Evolutionary conservation across 2,329 filamentous ascomycete species (phyloP).

Genomic region (Phaeosphaeria sp.): DNA sequence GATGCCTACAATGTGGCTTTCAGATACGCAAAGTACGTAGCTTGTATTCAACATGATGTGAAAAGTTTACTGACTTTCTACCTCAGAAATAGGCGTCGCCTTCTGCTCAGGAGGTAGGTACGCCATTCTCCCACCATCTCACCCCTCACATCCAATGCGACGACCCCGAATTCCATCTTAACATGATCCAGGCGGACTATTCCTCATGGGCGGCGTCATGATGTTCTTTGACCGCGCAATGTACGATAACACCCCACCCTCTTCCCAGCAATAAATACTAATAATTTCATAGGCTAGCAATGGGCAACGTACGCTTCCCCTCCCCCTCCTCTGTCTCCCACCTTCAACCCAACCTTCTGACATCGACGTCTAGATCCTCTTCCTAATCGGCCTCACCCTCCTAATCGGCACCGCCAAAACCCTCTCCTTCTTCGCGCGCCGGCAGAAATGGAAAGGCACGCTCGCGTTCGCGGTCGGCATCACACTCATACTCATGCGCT

Average conservation of each 20-base stretch:
- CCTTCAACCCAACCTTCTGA: conserved; percentile 2
- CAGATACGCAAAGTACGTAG: conserved; percentile 88
- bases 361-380: conserved; percentile 75
- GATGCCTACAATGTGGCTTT: conserved; percentile 92
- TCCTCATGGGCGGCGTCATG: conserved; percentile 91
- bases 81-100: conserved; percentile 88
- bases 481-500: conserved; percentile 82
- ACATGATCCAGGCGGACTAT: conserved; percentile 76
- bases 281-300: conserved; percentile 73
- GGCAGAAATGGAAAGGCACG: conserved; percentile 91
- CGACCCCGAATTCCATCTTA: conserved; percentile 21
- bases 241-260: conserved; percentile 58
- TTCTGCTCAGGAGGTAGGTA: conserved; percentile 96
- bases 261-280: conserved; percentile 4
- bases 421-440: conserved; percentile 89
- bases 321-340: not conserved
- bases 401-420: conserved; percentile 95
- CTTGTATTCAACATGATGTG: not conserved
- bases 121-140: conserved; percentile 17
- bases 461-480: conserved; percentile 87
- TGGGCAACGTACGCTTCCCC: conserved; percentile 79
- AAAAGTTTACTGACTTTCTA: conserved; percentile 11
- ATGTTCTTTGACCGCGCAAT: conserved; percentile 98
- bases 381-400: conserved; percentile 93
- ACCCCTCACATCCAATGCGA: conserved; percentile 8